phyloP scores from a whole-genome alignment of 805 yeast genomes.

The Ogataea methanolica region DNA sequence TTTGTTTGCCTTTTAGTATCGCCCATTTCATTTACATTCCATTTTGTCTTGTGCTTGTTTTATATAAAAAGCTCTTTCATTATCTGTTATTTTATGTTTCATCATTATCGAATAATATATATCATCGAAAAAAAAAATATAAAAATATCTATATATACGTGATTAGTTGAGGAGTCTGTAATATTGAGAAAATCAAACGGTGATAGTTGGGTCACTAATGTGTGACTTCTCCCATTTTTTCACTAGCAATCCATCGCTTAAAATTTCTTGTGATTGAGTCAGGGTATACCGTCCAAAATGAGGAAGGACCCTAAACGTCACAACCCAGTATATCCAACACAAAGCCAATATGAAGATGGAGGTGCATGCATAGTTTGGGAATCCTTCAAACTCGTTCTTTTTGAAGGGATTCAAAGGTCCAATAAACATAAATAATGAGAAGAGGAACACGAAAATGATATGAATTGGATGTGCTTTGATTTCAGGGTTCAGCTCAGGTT shows the following conservation, averaged over 20 bases:
- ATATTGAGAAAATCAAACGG: neutral
- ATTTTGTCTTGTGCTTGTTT: neutral
- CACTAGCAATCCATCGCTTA: conserved; percentile 55
- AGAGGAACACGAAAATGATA: conserved; percentile 38
- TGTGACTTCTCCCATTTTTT: conserved; percentile 49
- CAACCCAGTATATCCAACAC: conserved; percentile 53
- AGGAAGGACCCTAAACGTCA: conserved; percentile 46
- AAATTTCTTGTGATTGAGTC: conserved; percentile 33
- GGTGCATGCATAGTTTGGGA: conserved; percentile 48
- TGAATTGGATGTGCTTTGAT: conserved; percentile 49
- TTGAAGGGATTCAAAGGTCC: conserved; percentile 46
- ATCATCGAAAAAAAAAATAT: too few species aligned
- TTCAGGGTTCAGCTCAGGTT: conserved; percentile 45
- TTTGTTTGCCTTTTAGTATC: neutral
- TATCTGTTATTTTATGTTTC: neutral
- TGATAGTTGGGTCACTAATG: neutral
- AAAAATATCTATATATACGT: neutral
- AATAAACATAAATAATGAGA: conserved; percentile 44
- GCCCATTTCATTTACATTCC: neutral
- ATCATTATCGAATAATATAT: neutral
- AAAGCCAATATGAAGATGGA: conserved; percentile 37
- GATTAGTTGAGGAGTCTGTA: neutral
- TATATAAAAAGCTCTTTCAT: neutral
- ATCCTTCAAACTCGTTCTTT: conserved; percentile 29
- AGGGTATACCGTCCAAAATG: conserved; percentile 41